Evolutionary conservation across 306 rosid species (phyloP).

Genomic region (Gastrolobium villosum): DNA sequence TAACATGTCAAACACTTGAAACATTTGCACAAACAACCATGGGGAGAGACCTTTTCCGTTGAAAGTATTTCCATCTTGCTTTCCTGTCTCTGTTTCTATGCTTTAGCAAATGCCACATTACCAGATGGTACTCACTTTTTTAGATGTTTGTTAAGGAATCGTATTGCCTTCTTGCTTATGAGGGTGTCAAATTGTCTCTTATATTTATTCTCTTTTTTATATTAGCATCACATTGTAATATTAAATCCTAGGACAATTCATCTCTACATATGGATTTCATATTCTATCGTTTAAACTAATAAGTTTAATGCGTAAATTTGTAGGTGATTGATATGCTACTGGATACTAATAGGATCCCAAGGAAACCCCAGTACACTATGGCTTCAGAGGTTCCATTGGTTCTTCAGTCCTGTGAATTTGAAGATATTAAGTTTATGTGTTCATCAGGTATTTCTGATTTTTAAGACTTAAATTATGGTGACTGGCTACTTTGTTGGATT

Average conservation of each 20-base stretch:
- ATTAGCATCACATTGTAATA: constrained; percentile 3
- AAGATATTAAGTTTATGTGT: constrained; percentile 72
- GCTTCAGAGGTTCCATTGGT: constrained; percentile 91
- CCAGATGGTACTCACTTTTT: background rate
- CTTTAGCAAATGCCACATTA: constrained; percentile 1
- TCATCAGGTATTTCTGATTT: constrained; percentile 75
- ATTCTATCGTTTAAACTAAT: constrained; percentile 38
- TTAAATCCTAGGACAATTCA: constrained; percentile 21
- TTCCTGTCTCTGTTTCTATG: background rate
- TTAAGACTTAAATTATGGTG: constrained; percentile 10
- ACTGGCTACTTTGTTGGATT: constrained; percentile 15
- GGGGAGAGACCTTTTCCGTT: constrained; percentile 13
- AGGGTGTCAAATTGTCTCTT: background rate
- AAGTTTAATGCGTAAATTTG: constrained; percentile 46
- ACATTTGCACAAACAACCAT: constrained; percentile 3
- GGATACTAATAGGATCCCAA: constrained; percentile 64
- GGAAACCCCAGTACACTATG: constrained; percentile 91
- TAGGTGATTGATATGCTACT: constrained; percentile 80
- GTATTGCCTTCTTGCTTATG: constrained; percentile 20
- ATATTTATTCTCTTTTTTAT: constrained; percentile 8
- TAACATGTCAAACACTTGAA: background rate
- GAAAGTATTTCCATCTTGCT: constrained; percentile 1
- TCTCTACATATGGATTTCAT: constrained; percentile 38
- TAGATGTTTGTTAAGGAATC: background rate
- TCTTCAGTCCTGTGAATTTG: constrained; percentile 92